Conservation (phyloP, 2,329 filamentous ascomycete species). For the Daldinia eschscholtzii region DNA sequence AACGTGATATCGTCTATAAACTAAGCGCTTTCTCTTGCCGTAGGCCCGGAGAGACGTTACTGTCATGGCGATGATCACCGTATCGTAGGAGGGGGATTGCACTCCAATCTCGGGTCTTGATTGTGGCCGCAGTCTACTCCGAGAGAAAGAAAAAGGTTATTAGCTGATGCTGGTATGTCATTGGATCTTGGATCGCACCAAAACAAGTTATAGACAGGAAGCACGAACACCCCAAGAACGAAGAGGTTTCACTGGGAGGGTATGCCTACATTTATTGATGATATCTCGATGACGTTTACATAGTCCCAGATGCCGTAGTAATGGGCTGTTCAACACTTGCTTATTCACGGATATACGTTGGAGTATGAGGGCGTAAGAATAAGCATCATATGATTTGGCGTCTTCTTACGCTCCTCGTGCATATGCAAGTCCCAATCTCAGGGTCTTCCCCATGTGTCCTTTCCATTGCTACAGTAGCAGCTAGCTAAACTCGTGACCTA, state of each 20-base stretch:
- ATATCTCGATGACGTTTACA: not conserved
- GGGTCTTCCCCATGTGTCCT: slow-evolving; percentile 2
- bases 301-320: not conserved
- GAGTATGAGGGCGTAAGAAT: slow-evolving; percentile 3
- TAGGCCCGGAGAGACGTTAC: not conserved
- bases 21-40: not conserved
- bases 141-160: not conserved
- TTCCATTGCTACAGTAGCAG: not conserved
- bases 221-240: not conserved
- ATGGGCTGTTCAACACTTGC: slow-evolving; percentile 3
- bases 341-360: not conserved
- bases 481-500: not conserved
- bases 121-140: not conserved
- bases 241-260: not conserved
- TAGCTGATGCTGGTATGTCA: not conserved
- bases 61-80: not conserved
- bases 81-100: not conserved
- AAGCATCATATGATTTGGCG: slow-evolving; percentile 14
- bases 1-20: not conserved
- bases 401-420: slow-evolving; percentile 1
- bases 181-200: not conserved
- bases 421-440: slow-evolving; percentile 4
- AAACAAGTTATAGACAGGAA: slow-evolving; percentile 6
- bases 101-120: not conserved
- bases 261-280: slow-evolving; percentile 1